Base-by-base conservation (phyloP, 2,329 filamentous ascomycete species). In the Fusarium nodosum region DNA sequence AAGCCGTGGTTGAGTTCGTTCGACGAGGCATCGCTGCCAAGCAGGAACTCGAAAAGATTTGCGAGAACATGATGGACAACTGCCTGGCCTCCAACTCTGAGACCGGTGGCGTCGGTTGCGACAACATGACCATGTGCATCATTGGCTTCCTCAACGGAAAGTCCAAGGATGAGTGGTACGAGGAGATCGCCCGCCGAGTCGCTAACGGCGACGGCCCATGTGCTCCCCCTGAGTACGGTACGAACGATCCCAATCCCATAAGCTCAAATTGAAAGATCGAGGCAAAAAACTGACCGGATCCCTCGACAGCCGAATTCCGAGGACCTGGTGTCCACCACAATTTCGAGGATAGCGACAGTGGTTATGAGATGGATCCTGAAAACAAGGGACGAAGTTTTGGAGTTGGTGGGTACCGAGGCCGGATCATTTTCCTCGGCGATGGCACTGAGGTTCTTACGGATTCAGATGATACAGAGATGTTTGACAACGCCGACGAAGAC, bases 51-150 rank as follows among this genome's bases (percentile, higher is more conserved):
- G 90, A 94, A 58, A 92, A 93, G 79, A 98, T 99, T 76, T 98
- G 95, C 81, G 96, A 99, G 83, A 99, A 99, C 84, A 97, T 99
- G 93, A 99, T 99, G 96, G 95, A 99, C 85, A 99, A 98, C 84
- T 99, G 96, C 79, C 86, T 99, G 71, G 94, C 96, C 41, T 97
- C 94, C 66, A 98, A 97, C 87, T 97, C 94, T 72, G 96, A 99
- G 83, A 97, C 95, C 33, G 96, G 96, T 57, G 96, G 96, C 69
- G 95, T 99, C 66, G 96, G 96, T 66, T 99, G 96, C 81, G 96
- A 99, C 85, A 99, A 99, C 86, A 99, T 99, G 96, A 99, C 96
- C 73, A 98, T 99, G 92, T 85, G 91, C 74, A 87, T 99, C 72
- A 84, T 99, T 77, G 96, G 91, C 72, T 89, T 99, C 78, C 87